phyloP scores from a whole-genome alignment of 306 rosid species.

The Corylus heterophylla region DNA sequence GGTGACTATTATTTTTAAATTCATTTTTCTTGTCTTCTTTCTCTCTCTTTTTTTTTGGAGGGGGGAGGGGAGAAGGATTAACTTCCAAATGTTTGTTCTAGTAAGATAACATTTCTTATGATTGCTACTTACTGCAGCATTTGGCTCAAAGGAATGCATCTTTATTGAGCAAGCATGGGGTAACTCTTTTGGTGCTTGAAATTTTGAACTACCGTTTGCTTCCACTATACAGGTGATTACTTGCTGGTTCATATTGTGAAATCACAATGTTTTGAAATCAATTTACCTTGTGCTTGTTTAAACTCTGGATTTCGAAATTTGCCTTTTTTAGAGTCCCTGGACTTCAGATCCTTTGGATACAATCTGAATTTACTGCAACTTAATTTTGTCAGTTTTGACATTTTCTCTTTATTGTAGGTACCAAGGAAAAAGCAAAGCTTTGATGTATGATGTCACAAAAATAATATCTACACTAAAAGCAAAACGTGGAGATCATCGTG shows the following conservation, averaged over 20 bases:
- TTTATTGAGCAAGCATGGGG: slow-evolving; percentile 90
- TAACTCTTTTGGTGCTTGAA: slow-evolving; percentile 92
- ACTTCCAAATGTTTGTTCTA: background rate
- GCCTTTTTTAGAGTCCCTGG: slow-evolving; percentile 6
- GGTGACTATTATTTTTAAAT: background rate
- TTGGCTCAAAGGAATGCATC: slow-evolving; percentile 79
- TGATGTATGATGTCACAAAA: slow-evolving; percentile 98
- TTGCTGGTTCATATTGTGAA: slow-evolving; percentile 14
- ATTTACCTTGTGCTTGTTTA: slow-evolving; percentile 15
- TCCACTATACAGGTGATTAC: slow-evolving; percentile 88
- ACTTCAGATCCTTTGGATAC: slow-evolving; percentile 10
- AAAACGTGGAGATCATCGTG: slow-evolving; percentile 94
- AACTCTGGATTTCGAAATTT: slow-evolving; percentile 10
- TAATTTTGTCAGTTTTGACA: slow-evolving; percentile 22
- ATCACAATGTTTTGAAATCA: slow-evolving; percentile 2
- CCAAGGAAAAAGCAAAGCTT: slow-evolving; percentile 87
- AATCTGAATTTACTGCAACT: slow-evolving; percentile 21
- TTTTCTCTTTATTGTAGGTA: slow-evolving; percentile 56
- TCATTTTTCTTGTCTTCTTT: background rate
- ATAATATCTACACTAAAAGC: slow-evolving; percentile 79
- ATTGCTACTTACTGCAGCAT: slow-evolving; percentile 56
- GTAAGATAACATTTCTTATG: slow-evolving; percentile 22
- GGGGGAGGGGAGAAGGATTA: background rate
- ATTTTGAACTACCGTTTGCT: slow-evolving; percentile 94
- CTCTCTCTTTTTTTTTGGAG: no score